Percentiles rank a stretch among this genome's conserved stretches.
Conservation (phyloP, 257 asterid species). For the Mitragyna speciosa region DNA sequence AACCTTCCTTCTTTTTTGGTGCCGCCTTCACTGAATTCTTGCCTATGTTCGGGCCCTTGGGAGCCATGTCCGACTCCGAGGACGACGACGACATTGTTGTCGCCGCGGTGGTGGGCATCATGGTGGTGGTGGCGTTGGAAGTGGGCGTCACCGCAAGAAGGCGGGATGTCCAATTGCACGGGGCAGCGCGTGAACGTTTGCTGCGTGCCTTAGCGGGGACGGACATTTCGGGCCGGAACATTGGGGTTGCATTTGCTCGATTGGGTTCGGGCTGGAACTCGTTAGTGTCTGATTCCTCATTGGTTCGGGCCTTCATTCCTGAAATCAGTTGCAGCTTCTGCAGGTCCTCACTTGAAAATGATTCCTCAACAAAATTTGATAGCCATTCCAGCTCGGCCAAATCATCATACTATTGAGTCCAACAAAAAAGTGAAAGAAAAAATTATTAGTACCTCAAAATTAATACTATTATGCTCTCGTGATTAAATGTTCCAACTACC, state of each 20-base stretch:
- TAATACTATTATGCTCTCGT: not conserved
- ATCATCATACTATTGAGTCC: slow-evolving; percentile 64
- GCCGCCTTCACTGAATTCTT: slow-evolving; percentile 32
- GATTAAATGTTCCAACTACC: not conserved
- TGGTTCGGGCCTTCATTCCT: slow-evolving; percentile 50
- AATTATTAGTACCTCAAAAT: not conserved
- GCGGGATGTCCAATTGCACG: slow-evolving; percentile 81
- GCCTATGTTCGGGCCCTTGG: slow-evolving; percentile 10
- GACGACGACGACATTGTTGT: slow-evolving; percentile 41
- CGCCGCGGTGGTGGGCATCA: not conserved
- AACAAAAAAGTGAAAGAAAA: not conserved
- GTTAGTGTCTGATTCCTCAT: slow-evolving; percentile 34
- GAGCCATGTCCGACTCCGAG: slow-evolving; percentile 42
- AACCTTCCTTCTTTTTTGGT: slow-evolving; percentile 38
- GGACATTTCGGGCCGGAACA: slow-evolving; percentile 46
- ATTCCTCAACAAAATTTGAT: slow-evolving; percentile 78
- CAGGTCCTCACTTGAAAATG: slow-evolving; percentile 70
- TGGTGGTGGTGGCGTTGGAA: not conserved
- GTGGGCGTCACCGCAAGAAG: slow-evolving; percentile 51
- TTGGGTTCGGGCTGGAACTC: slow-evolving; percentile 52
- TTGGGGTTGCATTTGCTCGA: slow-evolving; percentile 26
- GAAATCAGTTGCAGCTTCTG: slow-evolving; percentile 62
- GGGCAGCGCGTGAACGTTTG: slow-evolving; percentile 89
- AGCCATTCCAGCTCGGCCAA: slow-evolving; percentile 93
- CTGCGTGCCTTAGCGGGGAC: slow-evolving; percentile 94